Evolutionary conservation across 2,329 filamentous ascomycete genomes (phyloP).

Genomic region (Microcyclosporella mali): DNA sequence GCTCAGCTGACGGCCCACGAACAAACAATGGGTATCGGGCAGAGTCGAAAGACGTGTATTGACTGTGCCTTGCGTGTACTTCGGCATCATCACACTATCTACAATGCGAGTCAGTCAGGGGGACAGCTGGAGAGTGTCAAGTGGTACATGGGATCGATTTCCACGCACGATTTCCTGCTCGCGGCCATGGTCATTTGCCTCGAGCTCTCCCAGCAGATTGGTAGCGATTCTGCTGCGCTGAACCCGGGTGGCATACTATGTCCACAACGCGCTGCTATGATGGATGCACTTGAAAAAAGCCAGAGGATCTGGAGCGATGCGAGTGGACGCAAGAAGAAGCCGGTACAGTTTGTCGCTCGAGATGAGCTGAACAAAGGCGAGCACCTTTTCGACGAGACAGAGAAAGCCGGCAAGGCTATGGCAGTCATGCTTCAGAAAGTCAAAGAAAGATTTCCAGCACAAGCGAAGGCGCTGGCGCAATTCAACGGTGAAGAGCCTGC

Average conservation of each 20-base stretch:
- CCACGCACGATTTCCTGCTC: slow-evolving; percentile 44
- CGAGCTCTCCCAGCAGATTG: slow-evolving; percentile 33
- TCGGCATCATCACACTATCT: slow-evolving; percentile 45
- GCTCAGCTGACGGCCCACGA: slow-evolving; percentile 26
- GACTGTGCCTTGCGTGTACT: slow-evolving; percentile 45
- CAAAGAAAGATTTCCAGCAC: slow-evolving; percentile 18
- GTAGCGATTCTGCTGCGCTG: slow-evolving; percentile 9
- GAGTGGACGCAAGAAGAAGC: slow-evolving; percentile 6
- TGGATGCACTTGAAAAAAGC: slow-evolving; percentile 29
- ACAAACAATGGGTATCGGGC: slow-evolving; percentile 28
- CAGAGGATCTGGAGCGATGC: slow-evolving; percentile 28
- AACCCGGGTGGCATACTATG: slow-evolving; percentile 15
- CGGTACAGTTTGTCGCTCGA: slow-evolving; percentile 8
- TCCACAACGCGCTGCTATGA: slow-evolving; percentile 24
- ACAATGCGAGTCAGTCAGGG: slow-evolving; percentile 42
- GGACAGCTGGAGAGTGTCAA: slow-evolving; percentile 40
- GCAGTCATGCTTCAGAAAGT: slow-evolving; percentile 29
- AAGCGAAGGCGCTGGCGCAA: slow-evolving; percentile 9
- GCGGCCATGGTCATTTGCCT: slow-evolving; percentile 46
- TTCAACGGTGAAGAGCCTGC: slow-evolving; percentile 1
- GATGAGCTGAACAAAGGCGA: slow-evolving; percentile 11
- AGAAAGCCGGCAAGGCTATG: slow-evolving; percentile 29
- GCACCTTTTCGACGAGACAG: slow-evolving; percentile 26
- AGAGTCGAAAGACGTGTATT: slow-evolving; percentile 39
- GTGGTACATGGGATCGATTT: slow-evolving; percentile 43